A percentile compares a stretch with the other conserved stretches of the same genome.
Evolutionary conservation across 768 basidiomycete genomes (phyloP).

Genomic region (Tylopilus subfusipes): DNA sequence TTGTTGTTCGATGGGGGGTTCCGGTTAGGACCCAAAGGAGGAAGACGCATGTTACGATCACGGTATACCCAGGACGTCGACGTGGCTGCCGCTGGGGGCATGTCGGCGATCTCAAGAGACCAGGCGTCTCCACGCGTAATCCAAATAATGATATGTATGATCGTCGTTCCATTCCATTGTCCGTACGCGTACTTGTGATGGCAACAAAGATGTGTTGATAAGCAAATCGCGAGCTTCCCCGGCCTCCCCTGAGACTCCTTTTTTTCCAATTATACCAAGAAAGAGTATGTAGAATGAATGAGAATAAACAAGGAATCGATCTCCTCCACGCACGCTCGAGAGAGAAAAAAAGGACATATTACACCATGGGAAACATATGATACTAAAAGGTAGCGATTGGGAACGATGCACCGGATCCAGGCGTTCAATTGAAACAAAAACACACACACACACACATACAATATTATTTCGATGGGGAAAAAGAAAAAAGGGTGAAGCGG

Average conservation of each 20-base stretch:
- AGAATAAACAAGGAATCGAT: background rate
- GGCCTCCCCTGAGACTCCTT: background rate
- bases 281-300: background rate
- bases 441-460: background rate
- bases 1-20: no score
- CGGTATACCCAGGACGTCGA: no score
- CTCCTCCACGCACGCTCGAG: background rate
- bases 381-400: background rate
- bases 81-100: no score
- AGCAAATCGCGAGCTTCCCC: background rate
- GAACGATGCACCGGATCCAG: background rate
- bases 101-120: no score
- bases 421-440: background rate
- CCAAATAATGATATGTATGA: no score
- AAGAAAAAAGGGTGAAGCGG: background rate
- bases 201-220: background rate
- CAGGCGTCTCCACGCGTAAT: no score
- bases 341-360: background rate
- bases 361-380: background rate
- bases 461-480: background rate
- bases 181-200: no score
- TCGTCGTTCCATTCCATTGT: no score
- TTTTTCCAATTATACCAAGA: background rate
- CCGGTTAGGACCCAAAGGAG: no score
- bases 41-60: no score